Evolutionary conservation across 2,329 filamentous ascomycete species (phyloP), one percentile per base, ranked within the genome.

Genomic region (Fusarium dimerum): DNA sequence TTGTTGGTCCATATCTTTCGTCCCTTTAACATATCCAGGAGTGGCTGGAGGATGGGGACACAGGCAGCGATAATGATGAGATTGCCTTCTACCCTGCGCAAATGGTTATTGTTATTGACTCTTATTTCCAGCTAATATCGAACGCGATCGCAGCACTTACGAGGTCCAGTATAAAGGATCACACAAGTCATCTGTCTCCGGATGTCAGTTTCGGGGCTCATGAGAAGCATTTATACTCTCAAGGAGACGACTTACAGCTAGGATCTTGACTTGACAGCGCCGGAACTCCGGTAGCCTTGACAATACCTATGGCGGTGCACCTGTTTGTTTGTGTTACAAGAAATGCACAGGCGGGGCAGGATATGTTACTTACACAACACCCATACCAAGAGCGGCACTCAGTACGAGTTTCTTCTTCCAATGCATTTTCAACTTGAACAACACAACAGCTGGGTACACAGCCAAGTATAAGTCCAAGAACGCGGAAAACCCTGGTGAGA

Each of bases 31-130:
- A 56, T 50, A 18, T 67, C 65, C 42, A 65, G 40, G 0, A 69
- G 49, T 1, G 66, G 67, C 11, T 62, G 61, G 7, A 69, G 63
- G 45, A 67, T 40, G 1, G 67, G 67, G 26, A 68, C 67, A 38
- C 58, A 67, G 1, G 64, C 56, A 9, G 66, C 67, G 42, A 68
- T 66, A 18, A 67, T 67, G 43, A 68, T 66, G 10, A 62, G 60
- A 41, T 55, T 60, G 16, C 62, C 65, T 56, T 68, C 66, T 51
- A 68, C 57, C 3, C 65, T 64, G 15, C 15, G n/a, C 4, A 6
- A 16, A 26, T 7, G 12, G 11, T 15, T 5, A 15, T 10, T 2
- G 26, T 47, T 13, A 47, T n/a, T 40, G 39, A 7, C n/a, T 34
- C 11, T 34, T 11, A 5, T 6, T 26, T 12, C 17, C 13, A 13